These are phyloP conservation scores for Amaranthus cruentus DNA, from an alignment of 148 eudicot genomes.

Conservation along the genomic window DNA sequence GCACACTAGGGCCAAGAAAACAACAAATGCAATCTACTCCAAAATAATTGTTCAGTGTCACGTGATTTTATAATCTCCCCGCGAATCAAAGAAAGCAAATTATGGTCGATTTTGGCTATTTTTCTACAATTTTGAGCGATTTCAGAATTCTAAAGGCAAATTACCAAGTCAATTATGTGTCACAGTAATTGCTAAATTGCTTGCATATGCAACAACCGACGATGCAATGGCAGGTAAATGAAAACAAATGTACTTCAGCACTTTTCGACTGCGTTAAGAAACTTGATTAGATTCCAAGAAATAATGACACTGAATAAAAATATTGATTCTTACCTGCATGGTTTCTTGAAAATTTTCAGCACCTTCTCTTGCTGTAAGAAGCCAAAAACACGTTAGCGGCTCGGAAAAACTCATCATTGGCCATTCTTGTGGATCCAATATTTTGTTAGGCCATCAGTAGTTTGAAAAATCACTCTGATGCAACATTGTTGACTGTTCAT, in stretches of 20 bases:
- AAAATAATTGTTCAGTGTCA: too few relatives aligned
- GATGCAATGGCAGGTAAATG: not conserved
- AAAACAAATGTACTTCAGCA: too few relatives aligned
- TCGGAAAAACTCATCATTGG: not conserved
- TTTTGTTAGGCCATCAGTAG: not conserved
- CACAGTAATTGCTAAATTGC: not conserved
- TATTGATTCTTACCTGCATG: not conserved
- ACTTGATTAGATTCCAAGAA: not conserved
- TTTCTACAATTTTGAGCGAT: too few relatives aligned
- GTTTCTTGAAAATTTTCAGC: not conserved
- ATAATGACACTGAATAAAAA: too few relatives aligned
- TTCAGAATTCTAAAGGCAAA: too few relatives aligned
- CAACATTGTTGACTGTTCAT: not conserved
- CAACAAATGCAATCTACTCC: too few relatives aligned
- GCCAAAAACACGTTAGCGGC: not conserved
- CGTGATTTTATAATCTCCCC: too few relatives aligned
- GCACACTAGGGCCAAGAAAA: too few relatives aligned
- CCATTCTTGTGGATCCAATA: not conserved
- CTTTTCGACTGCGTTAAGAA: not conserved
- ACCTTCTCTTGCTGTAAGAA: not conserved
- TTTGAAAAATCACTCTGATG: not conserved
- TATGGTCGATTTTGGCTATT: too few relatives aligned
- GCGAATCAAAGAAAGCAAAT: too few relatives aligned
- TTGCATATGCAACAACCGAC: not conserved
- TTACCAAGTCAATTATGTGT: too few relatives aligned